These are phyloP conservation scores for Oehlia diaphana DNA, from an alignment of 192 early-diverging fungal species.

Conservation along the genomic window DNA sequence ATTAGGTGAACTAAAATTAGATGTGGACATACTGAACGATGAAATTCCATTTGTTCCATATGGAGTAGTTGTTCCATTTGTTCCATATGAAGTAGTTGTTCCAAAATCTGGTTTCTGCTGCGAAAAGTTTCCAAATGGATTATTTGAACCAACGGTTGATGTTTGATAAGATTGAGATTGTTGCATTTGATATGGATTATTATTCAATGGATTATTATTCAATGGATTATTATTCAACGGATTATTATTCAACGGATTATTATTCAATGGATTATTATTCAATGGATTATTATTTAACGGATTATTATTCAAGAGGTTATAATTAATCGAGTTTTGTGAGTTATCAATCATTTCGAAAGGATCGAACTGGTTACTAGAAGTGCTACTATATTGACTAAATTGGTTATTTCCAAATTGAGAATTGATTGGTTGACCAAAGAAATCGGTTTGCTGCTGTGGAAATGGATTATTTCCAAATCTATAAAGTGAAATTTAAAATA, in stretches of 20 bases:
- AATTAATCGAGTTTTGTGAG: conserved; percentile 34
- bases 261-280: conserved; percentile 25
- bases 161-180: conserved; percentile 37
- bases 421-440: conserved; percentile 15
- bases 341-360: conserved; percentile 23
- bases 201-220: conserved; percentile 30
- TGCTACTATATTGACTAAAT: not conserved
- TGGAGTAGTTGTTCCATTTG: not conserved
- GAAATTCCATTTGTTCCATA: not conserved
- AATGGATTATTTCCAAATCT: conserved; percentile 5
- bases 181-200: conserved; percentile 39
- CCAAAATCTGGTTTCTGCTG: conserved; percentile 24
- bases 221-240: conserved; percentile 31
- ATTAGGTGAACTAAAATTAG: conserved; percentile 7
- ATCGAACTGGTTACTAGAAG: not conserved
- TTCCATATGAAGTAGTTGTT: not conserved
- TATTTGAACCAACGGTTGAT: conserved; percentile 44
- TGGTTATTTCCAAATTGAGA: not conserved
- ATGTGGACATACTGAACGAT: not conserved
- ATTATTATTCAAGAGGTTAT: conserved; percentile 30
- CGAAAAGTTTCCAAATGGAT: conserved; percentile 42
- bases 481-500: not conserved
- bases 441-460: conserved; percentile 21
- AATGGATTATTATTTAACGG: conserved; percentile 31
- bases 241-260: conserved; percentile 30